phyloP scores from a whole-genome alignment of 352 stramenopile genomes.

The Globisporangium uncinulatum region DNA sequence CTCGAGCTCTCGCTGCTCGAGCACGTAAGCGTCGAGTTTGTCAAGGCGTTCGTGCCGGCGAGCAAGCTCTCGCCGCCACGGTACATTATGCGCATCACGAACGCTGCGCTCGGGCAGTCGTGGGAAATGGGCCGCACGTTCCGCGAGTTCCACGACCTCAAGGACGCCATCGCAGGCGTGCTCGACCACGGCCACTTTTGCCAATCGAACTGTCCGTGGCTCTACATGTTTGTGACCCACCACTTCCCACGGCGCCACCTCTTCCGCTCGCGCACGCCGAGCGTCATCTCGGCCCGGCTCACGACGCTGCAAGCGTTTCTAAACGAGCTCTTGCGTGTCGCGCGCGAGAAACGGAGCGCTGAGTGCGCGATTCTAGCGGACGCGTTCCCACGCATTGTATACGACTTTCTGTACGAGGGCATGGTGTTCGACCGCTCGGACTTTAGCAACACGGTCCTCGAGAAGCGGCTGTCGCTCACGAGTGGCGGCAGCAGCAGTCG shows the following conservation, averaged over 20 bases:
- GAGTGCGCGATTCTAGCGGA: conserved; percentile 56
- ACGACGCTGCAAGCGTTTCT: conserved; percentile 65
- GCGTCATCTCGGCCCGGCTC: conserved; percentile 54
- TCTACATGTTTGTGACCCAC: conserved; percentile 77
- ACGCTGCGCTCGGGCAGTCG: conserved; percentile 52
- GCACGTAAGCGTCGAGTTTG: conserved; percentile 71
- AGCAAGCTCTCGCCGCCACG: conserved; percentile 61
- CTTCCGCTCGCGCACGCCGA: conserved; percentile 61
- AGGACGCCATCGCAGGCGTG: conserved; percentile 45
- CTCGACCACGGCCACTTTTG: conserved; percentile 81
- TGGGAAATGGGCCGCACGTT: conserved; percentile 82
- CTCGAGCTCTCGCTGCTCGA: conserved; percentile 69
- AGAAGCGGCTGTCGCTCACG: conserved; percentile 47
- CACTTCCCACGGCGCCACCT: conserved; percentile 75
- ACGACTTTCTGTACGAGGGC: conserved; percentile 77
- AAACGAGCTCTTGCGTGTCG: conserved; percentile 50
- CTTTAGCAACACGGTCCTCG: conserved; percentile 45
- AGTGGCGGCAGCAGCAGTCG: conserved; percentile 14
- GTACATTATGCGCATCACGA: conserved; percentile 79
- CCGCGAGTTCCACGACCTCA: conserved; percentile 75
- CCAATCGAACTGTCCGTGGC: conserved; percentile 72
- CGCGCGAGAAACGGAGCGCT: conserved; percentile 54
- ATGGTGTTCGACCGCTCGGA: conserved; percentile 77
- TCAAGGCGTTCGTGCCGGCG: conserved; percentile 72
- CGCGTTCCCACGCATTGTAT: conserved; percentile 58